Evolutionary conservation across 257 asterid species (phyloP), one percentile per base, ranked within the genome.

Genomic region (Solanum bukasovii): DNA sequence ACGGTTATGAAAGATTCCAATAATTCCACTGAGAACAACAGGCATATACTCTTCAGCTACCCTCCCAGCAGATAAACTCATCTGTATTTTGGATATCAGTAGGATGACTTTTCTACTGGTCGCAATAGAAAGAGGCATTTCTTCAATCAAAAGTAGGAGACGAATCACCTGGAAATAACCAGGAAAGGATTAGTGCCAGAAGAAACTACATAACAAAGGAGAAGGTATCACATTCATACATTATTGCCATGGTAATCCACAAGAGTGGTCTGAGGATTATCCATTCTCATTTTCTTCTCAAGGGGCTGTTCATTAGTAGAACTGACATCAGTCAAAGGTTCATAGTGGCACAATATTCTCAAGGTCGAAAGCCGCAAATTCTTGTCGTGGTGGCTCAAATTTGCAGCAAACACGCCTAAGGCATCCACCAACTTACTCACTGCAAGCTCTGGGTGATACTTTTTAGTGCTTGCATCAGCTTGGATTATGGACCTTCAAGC

Each of bases 271-370:
- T 88, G 92, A 49, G 91, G 82, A 87, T 27, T 87, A 91, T 90
- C 94, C 78, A 59, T 85, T 83, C 84, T 88, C 34, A 73, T 74
- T 88, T 88, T 87, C 89, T 89, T 90, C 87, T 90, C 96, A 86
- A 77, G 87, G 34, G 88, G 88, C 84, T 67, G 93, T 84, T 90
- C 93, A 70, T 87, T 88, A 79, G 78, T 65, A n/a, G 87, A 87
- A 87, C 87, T 85, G 63, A 88, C 90, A 87, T 84, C 83, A 77
- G 88, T 77, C 90, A 93, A 71, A 87, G 93, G 93, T 87, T 93
- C 98, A 87, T 91, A 97, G 87, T 95, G 96, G 94, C 95, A 93
- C 92, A 97, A 92, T 87, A 97, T 93, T 90, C 98, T 93, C 89
- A 97, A 87, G 79, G 98, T 95, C 31, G 94, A 94, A 89, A 92